phyloP scores from a whole-genome alignment of 768 basidiomycete genomes.

The Kwoniella pini region DNA sequence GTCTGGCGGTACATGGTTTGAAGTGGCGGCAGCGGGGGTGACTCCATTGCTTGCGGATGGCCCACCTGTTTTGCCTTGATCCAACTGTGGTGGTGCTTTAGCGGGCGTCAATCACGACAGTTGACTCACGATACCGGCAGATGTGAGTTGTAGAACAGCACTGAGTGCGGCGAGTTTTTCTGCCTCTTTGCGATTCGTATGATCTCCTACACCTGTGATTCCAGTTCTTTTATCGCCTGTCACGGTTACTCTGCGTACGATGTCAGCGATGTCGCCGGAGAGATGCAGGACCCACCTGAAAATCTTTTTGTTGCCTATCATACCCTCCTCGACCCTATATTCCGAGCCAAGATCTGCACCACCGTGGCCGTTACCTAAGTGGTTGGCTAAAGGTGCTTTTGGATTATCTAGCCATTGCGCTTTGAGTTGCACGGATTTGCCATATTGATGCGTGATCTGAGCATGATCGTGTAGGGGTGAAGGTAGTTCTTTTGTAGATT shows the following conservation, averaged over 20 bases:
- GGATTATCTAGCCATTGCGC: slow-evolving; percentile 58
- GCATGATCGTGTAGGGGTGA: slow-evolving; percentile 22
- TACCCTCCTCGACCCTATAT: slow-evolving; percentile 48
- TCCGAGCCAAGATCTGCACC: slow-evolving; percentile 37
- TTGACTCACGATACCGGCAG: slow-evolving; percentile 64
- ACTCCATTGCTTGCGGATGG: slow-evolving; percentile 2
- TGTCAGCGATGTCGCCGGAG: background rate
- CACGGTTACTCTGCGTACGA: slow-evolving; percentile 45
- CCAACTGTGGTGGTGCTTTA: too few species aligned
- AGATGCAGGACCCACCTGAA: slow-evolving; percentile 58
- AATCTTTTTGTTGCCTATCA: slow-evolving; percentile 50
- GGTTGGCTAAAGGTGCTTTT: slow-evolving; percentile 62
- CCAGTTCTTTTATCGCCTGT: slow-evolving; percentile 36
- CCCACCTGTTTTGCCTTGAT: slow-evolving; percentile 23
- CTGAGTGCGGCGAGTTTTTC: slow-evolving; percentile 74
- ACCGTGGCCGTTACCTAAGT: slow-evolving; percentile 36
- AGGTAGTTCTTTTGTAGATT: slow-evolving; percentile 4
- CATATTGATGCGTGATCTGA: slow-evolving; percentile 34
- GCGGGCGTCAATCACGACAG: background rate
- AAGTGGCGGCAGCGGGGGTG: slow-evolving; percentile 1
- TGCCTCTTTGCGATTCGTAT: slow-evolving; percentile 64
- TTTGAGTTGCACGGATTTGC: slow-evolving; percentile 36
- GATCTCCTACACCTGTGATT: slow-evolving; percentile 67
- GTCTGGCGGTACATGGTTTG: slow-evolving; percentile 20
- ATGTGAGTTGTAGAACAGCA: slow-evolving; percentile 70